Evolutionary conservation across 2,329 filamentous ascomycete species (phyloP).

Genomic region (Microdochium trichocladiopsis): DNA sequence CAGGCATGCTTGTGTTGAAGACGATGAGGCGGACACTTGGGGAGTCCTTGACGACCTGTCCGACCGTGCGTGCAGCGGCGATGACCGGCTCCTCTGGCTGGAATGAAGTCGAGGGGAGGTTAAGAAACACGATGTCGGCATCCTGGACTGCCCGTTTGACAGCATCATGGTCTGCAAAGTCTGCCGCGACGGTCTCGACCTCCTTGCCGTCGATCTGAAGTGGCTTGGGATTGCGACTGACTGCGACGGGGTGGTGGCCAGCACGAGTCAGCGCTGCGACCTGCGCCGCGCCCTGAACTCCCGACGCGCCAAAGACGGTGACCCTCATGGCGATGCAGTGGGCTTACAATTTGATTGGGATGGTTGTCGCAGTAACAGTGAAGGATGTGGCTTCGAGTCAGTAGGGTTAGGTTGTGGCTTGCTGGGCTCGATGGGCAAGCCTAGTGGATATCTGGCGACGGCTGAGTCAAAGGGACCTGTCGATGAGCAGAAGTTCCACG

Average conservation of each 20-base stretch:
- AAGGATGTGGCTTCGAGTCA: too few relatives aligned
- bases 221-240: slow-evolving; percentile 13
- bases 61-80: slow-evolving; percentile 51
- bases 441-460: too few relatives aligned
- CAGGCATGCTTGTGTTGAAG: slow-evolving; percentile 19
- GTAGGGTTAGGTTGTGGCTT: too few relatives aligned
- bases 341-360: background rate
- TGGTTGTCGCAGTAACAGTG: too few relatives aligned
- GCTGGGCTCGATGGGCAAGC: too few relatives aligned
- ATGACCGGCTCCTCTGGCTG: slow-evolving; percentile 32
- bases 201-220: slow-evolving; percentile 8
- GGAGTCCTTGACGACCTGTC: slow-evolving; percentile 46
- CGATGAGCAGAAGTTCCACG: too few relatives aligned
- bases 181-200: slow-evolving; percentile 10
- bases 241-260: slow-evolving; percentile 15
- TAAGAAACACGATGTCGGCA: slow-evolving; percentile 15
- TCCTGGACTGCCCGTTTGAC: background rate
- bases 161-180: slow-evolving; percentile 2
- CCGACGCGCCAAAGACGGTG: slow-evolving; percentile 19
- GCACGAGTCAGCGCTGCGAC: slow-evolving; percentile 12
- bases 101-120: slow-evolving; percentile 18
- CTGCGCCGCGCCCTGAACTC: slow-evolving; percentile 17
- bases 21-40: slow-evolving; percentile 32
- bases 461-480: too few relatives aligned
- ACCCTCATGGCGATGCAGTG: slow-evolving; percentile 12